Percentiles rank a stretch among this genome's conserved stretches.
phyloP scores from a whole-genome alignment of 139 green algal species.

The Asterochloris sp. region DNA sequence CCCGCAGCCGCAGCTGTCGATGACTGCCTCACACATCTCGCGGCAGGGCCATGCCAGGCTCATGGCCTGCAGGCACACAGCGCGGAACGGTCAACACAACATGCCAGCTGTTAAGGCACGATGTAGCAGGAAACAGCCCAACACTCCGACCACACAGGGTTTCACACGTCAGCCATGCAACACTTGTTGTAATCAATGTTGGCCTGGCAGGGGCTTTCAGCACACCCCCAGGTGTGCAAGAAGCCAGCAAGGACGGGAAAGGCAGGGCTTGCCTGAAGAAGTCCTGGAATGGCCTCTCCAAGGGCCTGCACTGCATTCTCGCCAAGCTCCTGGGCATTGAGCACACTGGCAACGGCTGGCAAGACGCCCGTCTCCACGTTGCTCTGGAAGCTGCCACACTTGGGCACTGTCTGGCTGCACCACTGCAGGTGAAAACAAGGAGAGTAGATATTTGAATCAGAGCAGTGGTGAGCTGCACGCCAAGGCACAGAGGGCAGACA shows the following conservation, averaged over 20 bases:
- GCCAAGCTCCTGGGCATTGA: slow-evolving; percentile 2
- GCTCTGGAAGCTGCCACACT: slow-evolving; percentile 25
- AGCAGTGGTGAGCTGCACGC: too few species aligned
- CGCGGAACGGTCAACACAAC: not conserved
- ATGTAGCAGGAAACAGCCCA: not conserved
- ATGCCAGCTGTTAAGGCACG: not conserved
- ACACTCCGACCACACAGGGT: not conserved
- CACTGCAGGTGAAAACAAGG: not conserved
- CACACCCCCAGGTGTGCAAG: not conserved
- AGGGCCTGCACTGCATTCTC: slow-evolving; percentile 9
- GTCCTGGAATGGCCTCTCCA: slow-evolving; percentile 6
- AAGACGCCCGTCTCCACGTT: slow-evolving; percentile 14
- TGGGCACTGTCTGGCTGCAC: slow-evolving; percentile 24
- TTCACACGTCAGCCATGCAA: not conserved
- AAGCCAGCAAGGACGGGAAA: not conserved
- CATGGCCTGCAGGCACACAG: not conserved
- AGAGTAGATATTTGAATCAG: not conserved
- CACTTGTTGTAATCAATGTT: not conserved
- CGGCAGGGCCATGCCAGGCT: slow-evolving; percentile 27
- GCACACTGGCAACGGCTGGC: slow-evolving; percentile 14
- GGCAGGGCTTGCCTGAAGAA: slow-evolving; percentile 9
- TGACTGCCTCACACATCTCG: slow-evolving; percentile 28
- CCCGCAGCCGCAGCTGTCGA: slow-evolving; percentile 13
- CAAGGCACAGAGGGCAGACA: too few species aligned
- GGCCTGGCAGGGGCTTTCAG: not conserved